A percentile compares a stretch with the other conserved stretches of the same genome.
Conservation (phyloP, 2,329 filamentous ascomycete species). For the Parafenestella ontariensis region DNA sequence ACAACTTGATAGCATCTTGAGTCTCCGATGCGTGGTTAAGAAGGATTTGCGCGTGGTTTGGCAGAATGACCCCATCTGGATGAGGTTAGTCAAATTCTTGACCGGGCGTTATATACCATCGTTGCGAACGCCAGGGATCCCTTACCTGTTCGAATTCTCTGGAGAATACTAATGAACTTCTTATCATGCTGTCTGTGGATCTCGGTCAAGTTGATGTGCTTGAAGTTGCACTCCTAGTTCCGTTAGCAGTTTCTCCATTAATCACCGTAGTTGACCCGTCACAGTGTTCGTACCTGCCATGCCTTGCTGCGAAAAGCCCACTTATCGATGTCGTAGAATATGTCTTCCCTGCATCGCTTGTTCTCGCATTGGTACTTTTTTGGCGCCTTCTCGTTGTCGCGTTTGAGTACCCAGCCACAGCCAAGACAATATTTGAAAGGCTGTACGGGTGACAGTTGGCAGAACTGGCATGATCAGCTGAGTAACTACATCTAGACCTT, state of each 20-base stretch:
- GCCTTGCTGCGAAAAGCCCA: constrained; percentile 66
- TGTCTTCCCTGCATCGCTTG: constrained; percentile 37
- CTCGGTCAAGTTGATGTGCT: constrained; percentile 59
- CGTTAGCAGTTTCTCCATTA: constrained; percentile 3
- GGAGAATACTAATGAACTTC: constrained; percentile 62
- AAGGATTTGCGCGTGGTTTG: constrained; percentile 51
- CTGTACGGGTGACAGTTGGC: constrained; percentile 62
- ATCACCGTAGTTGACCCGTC: neutral
- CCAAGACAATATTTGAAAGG: constrained; percentile 62
- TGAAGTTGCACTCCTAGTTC: constrained; percentile 57
- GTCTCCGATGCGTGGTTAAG: constrained; percentile 56
- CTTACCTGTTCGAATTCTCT: constrained; percentile 60
- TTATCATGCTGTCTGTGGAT: constrained; percentile 66
- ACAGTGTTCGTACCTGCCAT: constrained; percentile 52
- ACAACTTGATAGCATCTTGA: constrained; percentile 55
- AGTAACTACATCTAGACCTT: constrained; percentile 30
- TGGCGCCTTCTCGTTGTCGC: constrained; percentile 11
- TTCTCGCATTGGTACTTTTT: constrained; percentile 27
- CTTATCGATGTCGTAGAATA: constrained; percentile 59
- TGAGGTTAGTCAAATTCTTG: neutral
- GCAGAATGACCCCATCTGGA: constrained; percentile 36
- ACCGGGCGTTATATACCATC: neutral
- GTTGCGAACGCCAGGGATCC: neutral
- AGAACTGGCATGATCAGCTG: constrained; percentile 26
- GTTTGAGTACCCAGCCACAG: constrained; percentile 52